Base-by-base conservation (phyloP, 805 yeast species). In the Maudiozyma bulderi region DNA sequence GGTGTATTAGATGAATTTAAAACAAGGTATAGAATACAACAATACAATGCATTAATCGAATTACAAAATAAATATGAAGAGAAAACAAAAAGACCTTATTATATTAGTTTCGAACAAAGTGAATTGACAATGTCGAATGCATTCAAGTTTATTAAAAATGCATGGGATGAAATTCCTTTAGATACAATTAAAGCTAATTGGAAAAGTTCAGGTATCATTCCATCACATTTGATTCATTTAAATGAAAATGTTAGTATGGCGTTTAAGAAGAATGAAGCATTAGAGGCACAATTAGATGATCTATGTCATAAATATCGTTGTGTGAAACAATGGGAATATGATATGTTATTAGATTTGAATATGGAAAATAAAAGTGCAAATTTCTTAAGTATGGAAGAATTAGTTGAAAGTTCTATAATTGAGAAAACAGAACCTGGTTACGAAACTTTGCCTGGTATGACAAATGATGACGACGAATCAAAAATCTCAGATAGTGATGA, bases 1-100 rank as follows among this genome's bases (percentile, higher is more conserved):
- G 86, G 86, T 3, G 76, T 81, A 4, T 70, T 77, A 40, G 79
- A 78, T 50, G 86, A 81, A 55, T 77, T 81, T 58, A 79, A 78
- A 56, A 70, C 79, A 11, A 65, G 76, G 44, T 81, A 76, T 55
- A 71, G 86, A 49, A 66, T 77, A 6, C 80, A 76, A 51, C 86
- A 81, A 53, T 81, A 80, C 52, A 65, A 66, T 39, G 65, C 66
- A 1, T 54, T 72, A 34, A 57, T 69, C 1, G 54, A 60, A 15
- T 48, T 67, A 34, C 71, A 63, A 43, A 46, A 57, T 54, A 47
- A 51, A 50, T 8, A 55, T 49, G 26, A 47, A 46, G 15, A 51
- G 54, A 37, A 47, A 11, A 40, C 52, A 29, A 45, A 55, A 50
- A 52, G 46, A 34, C 54, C 53, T 15, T 44, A 61, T 11, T 46